phyloP scores from a whole-genome alignment of 2,329 filamentous ascomycete genomes.

The Alternaria gaisen region DNA sequence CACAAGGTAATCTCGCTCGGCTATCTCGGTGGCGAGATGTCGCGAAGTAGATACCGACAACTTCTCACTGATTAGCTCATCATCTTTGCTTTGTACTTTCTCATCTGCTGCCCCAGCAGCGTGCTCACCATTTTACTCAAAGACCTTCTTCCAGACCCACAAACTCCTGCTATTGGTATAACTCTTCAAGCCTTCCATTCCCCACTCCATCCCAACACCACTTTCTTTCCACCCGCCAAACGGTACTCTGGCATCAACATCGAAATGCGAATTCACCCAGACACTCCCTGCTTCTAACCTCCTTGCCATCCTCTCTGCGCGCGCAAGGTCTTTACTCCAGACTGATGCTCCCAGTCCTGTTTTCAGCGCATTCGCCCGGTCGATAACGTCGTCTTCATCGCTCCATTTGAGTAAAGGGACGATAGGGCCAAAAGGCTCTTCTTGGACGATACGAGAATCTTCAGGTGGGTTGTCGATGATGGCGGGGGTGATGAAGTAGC shows the following conservation, averaged over 20 bases:
- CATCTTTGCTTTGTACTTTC: background rate
- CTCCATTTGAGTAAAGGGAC: constrained; percentile 54
- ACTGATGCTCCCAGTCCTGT: constrained; percentile 22
- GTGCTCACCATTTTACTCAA: background rate
- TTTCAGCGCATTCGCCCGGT: constrained; percentile 55
- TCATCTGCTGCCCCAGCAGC: too few species aligned
- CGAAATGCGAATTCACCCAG: constrained; percentile 60
- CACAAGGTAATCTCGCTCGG: background rate
- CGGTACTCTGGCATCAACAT: constrained; percentile 46
- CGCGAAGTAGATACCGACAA: too few species aligned
- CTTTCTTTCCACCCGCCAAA: constrained; percentile 80
- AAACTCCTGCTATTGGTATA: constrained; percentile 23
- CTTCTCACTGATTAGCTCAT: background rate
- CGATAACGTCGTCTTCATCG: constrained; percentile 59
- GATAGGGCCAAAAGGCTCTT: background rate
- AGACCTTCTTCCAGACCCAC: background rate
- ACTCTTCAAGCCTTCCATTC: constrained; percentile 42
- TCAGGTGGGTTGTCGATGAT: constrained; percentile 62
- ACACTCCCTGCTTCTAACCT: constrained; percentile 58
- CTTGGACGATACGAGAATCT: constrained; percentile 28
- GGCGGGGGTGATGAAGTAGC: constrained; percentile 65
- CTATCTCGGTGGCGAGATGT: background rate
- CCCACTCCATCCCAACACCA: constrained; percentile 76
- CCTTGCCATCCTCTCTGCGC: constrained; percentile 56
- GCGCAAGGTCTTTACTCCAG: background rate